phyloP scores from a whole-genome alignment of 805 yeast species.

The Candida peoriensis region DNA sequence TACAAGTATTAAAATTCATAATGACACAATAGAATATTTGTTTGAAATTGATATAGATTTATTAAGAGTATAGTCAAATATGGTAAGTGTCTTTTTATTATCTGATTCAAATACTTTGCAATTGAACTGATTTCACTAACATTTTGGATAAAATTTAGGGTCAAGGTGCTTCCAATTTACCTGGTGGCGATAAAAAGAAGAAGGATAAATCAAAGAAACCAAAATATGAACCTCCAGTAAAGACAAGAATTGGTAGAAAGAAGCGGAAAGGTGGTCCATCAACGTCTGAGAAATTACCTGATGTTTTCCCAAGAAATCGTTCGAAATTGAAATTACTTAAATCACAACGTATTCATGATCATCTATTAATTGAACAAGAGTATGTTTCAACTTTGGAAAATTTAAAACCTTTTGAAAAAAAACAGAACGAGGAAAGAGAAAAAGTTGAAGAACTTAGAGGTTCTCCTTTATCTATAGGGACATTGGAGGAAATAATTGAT shows the following conservation, averaged over 20 bases:
- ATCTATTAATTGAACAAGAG: conserved; percentile 89
- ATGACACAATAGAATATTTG: no score
- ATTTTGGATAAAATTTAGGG: no score
- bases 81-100: conserved; percentile 1
- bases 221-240: conserved; percentile 98
- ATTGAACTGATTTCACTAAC: no score
- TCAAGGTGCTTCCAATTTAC: conserved; percentile 49
- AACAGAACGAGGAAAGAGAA: conserved; percentile 92
- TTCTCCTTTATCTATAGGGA: conserved; percentile 93
- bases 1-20: no score
- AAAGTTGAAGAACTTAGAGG: conserved; percentile 96
- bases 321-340: conserved; percentile 87
- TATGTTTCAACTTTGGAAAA: conserved; percentile 93
- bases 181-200: conserved; percentile 46
- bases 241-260: conserved; percentile 88
- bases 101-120: no score
- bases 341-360: conserved; percentile 96
- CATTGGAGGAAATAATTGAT: conserved; percentile 93
- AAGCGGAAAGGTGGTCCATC: conserved; percentile 88
- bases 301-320: conserved; percentile 86
- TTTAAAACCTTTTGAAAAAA: conserved; percentile 92
- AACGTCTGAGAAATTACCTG: conserved; percentile 78
- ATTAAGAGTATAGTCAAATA: not conserved
- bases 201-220: conserved; percentile 81
- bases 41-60: no score